Base-by-base conservation (phyloP, 345 rosid species). In the Salix udensis region DNA sequence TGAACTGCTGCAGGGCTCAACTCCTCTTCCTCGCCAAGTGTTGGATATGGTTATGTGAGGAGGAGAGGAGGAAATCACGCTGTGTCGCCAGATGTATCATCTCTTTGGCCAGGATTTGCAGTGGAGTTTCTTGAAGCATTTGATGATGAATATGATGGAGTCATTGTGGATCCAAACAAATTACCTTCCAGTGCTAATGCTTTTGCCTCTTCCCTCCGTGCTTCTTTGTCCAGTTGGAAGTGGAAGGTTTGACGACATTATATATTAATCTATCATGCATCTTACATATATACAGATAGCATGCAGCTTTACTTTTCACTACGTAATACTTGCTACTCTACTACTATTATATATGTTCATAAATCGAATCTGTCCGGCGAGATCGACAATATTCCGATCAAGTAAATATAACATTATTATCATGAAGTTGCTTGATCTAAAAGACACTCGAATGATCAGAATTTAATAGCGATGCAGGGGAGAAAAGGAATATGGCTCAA, bases 401-500 rank as follows among this genome's bases (percentile, higher is more conserved):
- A 36, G 37, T 31, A 31, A 31, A 31, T 31, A 31, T 31, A 31
- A 3, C 4, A 31, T 31, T 31, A 13, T 3, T 2, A 44, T 24
- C 26, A 24, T 44, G 50, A 46, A 46, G 50, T 11, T 46, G 50
- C 5, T 46, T 13, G 5, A 46, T 12, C 15, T 12, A 46, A 13
- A 14, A 4, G 16, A 4, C 18, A 5, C 12, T 13, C 0, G 62
- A 24, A 24, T 50, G 37, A 75, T 66, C 50, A 34, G 60, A 74
- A 46, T 48, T 46, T 15, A 19, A 2, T 15, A 0, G 31, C 4
- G 70, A 62, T 73, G 68, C 74, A 88, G 86, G 88, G 84, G 34
- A 87, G 87, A 76, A 87, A 75, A 46, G 87, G 89, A 42, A 74
- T 85, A 52, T 87, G 89, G 91, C 86, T 87, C 3, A 87, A 85